Evolutionary conservation across 1,139 yeast genomes (phyloP).

Genomic region (Taphrina communis): DNA sequence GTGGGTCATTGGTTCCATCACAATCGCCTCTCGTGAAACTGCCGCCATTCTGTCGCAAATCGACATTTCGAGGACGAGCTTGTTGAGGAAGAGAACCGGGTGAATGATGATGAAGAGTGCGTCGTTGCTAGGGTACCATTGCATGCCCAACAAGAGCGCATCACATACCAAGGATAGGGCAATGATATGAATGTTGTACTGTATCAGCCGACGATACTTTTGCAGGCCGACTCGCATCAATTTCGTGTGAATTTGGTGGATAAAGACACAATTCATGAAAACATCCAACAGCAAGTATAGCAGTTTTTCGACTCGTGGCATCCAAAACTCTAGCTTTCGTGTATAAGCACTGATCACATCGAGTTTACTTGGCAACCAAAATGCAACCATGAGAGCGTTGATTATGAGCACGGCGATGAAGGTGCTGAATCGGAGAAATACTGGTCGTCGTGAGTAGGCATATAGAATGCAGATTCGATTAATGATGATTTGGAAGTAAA

Average conservation of each 20-base stretch:
- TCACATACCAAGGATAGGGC: conserved; percentile 19
- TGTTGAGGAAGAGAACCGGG: conserved; percentile 28
- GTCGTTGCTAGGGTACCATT: conserved; percentile 26
- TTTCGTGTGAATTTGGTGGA: conserved; percentile 12
- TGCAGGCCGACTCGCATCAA: conserved; percentile 19
- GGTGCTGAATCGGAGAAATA: conserved; percentile 2
- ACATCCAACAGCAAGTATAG: conserved; percentile 17
- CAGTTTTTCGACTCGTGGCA: conserved; percentile 27
- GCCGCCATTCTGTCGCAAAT: conserved; percentile 25
- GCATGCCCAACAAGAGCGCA: conserved; percentile 14
- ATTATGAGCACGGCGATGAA: not conserved
- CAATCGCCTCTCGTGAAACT: conserved; percentile 18
- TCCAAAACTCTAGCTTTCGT: conserved; percentile 9
- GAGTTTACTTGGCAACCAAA: conserved; percentile 9
- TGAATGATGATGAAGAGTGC: conserved; percentile 28
- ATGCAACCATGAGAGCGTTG: conserved; percentile 17
- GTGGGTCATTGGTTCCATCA: conserved; percentile 3
- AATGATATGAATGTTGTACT: conserved; percentile 15
- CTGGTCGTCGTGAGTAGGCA: conserved; percentile 2
- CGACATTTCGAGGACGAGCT: conserved; percentile 26
- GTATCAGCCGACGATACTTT: conserved; percentile 27
- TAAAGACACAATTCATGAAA: conserved; percentile 3
- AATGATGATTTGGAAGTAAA: conserved; percentile 28
- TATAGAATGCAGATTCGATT: conserved; percentile 25
- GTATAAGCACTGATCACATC: not conserved